Evolutionary conservation across 2,329 filamentous ascomycete genomes (phyloP).

Genomic region (Xylariaceae sp.): DNA sequence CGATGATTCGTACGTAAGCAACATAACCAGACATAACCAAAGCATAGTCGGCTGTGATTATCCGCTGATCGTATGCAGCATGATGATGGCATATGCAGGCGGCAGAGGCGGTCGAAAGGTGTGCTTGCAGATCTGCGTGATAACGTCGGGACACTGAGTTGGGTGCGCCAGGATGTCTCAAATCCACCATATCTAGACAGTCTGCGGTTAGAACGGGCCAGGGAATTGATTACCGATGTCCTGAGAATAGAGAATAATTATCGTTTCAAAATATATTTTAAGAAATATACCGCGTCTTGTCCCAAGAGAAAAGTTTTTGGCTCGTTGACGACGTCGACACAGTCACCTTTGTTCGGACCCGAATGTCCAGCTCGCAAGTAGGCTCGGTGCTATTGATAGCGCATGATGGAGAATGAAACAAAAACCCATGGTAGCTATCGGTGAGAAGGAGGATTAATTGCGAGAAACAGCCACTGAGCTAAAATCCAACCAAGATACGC

Average conservation of each 20-base stretch:
- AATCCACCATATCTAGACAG: slow-evolving; percentile 3
- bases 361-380: not conserved
- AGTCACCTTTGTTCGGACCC: not conserved
- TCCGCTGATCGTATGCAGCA: slow-evolving; percentile 1
- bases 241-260: not conserved
- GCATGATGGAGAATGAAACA: not conserved
- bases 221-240: slow-evolving; percentile 3
- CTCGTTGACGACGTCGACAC: not conserved
- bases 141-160: not conserved
- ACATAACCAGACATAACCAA: slow-evolving; percentile 17
- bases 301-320: not conserved
- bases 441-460: not conserved
- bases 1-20: slow-evolving; percentile 16
- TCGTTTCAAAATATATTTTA: slow-evolving; percentile 19
- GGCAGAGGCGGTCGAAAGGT: slow-evolving; percentile 7
- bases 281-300: not conserved
- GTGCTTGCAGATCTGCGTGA: slow-evolving; percentile 10
- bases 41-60: slow-evolving; percentile 1
- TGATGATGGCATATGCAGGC: slow-evolving; percentile 9
- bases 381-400: not conserved
- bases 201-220: slow-evolving; percentile 6
- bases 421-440: not conserved
- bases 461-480: not conserved
- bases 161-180: slow-evolving; percentile 1
- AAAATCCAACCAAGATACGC: not conserved